Evolutionary conservation across 2,329 filamentous ascomycete genomes (phyloP).

Genomic region (Penicillium sp.): DNA sequence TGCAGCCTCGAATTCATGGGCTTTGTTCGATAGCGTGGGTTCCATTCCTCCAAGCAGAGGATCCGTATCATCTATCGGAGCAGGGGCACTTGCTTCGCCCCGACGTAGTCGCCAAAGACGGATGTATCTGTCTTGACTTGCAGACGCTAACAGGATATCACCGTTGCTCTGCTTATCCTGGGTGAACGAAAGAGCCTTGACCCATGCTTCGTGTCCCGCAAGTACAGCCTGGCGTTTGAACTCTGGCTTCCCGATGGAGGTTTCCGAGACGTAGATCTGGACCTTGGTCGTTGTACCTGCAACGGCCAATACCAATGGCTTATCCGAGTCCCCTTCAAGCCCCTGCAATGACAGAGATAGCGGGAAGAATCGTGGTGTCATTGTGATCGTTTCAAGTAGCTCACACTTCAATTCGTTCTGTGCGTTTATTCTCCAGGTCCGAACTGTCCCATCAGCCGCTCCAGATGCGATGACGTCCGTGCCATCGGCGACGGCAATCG

Average conservation of each 20-base stretch:
- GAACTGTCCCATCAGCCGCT: slow-evolving; percentile 55
- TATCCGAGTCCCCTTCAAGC: slow-evolving; percentile 47
- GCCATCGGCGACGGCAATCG: slow-evolving; percentile 42
- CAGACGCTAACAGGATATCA: slow-evolving; percentile 77
- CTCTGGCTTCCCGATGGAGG: slow-evolving; percentile 31
- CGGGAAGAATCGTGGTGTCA: slow-evolving; percentile 72
- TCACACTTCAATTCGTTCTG: slow-evolving; percentile 31
- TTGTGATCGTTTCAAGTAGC: slow-evolving; percentile 61
- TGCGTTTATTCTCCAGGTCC: slow-evolving; percentile 57
- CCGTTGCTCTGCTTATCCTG: slow-evolving; percentile 49
- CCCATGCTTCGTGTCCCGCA: slow-evolving; percentile 87
- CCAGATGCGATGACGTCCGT: slow-evolving; percentile 49
- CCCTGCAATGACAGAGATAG: slow-evolving; percentile 61
- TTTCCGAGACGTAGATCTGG: slow-evolving; percentile 62
- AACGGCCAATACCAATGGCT: slow-evolving; percentile 60
- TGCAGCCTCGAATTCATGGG: slow-evolving; percentile 60
- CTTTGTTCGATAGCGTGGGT: slow-evolving; percentile 78
- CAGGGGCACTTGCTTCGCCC: slow-evolving; percentile 54
- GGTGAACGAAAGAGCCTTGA: slow-evolving; percentile 73
- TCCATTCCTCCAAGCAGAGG: slow-evolving; percentile 40
- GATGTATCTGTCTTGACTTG: slow-evolving; percentile 95
- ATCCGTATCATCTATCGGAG: slow-evolving; percentile 31
- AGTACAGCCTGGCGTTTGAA: slow-evolving; percentile 70
- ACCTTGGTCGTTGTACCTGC: slow-evolving; percentile 75
- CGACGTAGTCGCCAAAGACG: slow-evolving; percentile 79